phyloP scores from a whole-genome alignment of 345 rosid genomes.

The Brassica rapa region DNA sequence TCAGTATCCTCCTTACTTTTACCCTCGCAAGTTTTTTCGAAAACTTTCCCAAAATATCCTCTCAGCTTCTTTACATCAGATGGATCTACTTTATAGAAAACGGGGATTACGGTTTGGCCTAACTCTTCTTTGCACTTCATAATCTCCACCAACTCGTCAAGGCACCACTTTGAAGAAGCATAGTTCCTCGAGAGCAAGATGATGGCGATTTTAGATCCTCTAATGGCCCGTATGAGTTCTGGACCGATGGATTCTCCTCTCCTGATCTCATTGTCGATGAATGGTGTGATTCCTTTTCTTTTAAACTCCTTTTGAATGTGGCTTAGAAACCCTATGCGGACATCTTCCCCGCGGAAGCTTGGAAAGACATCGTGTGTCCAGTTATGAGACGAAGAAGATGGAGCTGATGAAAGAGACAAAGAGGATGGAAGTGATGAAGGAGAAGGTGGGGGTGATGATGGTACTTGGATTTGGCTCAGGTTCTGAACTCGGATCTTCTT shows the following conservation, averaged over 20 bases:
- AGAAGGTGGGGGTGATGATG: neutral
- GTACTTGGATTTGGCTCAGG: neutral
- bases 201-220: constrained; percentile 18
- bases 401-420: neutral
- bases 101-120: neutral
- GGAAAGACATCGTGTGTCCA: neutral
- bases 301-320: neutral
- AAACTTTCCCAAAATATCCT: constrained; percentile 1
- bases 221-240: neutral
- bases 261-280: neutral
- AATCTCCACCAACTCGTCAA: constrained; percentile 12
- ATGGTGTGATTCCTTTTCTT: neutral
- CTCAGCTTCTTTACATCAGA: neutral
- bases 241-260: neutral
- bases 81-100: constrained; percentile 9
- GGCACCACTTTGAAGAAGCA: constrained; percentile 3
- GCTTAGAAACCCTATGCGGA: neutral
- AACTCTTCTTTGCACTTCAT: neutral
- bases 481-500: neutral
- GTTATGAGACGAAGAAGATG: neutral
- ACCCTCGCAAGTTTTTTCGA: neutral
- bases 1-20: neutral
- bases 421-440: neutral
- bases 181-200: constrained; percentile 15
- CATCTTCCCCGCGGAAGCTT: neutral